Conservation (phyloP, 176 grass and related monocot species). For the Carex pumila region DNA sequence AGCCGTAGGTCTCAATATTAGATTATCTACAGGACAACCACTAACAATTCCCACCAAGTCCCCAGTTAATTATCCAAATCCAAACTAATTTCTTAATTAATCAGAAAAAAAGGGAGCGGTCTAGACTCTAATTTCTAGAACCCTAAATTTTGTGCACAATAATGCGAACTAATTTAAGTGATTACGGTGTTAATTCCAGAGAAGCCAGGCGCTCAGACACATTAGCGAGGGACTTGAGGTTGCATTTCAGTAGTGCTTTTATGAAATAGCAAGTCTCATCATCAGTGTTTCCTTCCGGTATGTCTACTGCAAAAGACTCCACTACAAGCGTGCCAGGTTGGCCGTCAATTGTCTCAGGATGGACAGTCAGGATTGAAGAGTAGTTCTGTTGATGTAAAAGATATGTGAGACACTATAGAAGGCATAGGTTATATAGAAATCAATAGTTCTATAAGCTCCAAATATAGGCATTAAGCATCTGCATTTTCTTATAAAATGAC, state of each 20-base stretch:
- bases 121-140: slow-evolving; percentile 16
- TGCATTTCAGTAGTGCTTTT: slow-evolving; percentile 87
- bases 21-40: slow-evolving; percentile 20
- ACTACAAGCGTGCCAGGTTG: slow-evolving; percentile 71
- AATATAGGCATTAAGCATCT: background rate
- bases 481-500: background rate
- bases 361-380: slow-evolving; percentile 78
- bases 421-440: background rate
- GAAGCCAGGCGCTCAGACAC: slow-evolving; percentile 65
- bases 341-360: slow-evolving; percentile 80
- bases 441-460: background rate
- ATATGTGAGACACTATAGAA: slow-evolving; percentile 21
- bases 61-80: slow-evolving; percentile 7
- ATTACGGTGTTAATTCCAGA: slow-evolving; percentile 25
- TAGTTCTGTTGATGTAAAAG: slow-evolving; percentile 59
- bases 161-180: background rate
- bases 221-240: slow-evolving; percentile 84
- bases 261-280: slow-evolving; percentile 94
- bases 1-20: slow-evolving; percentile 11
- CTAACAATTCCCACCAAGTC: slow-evolving; percentile 4
- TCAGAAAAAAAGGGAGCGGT: background rate
- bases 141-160: slow-evolving; percentile 18
- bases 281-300: slow-evolving; percentile 81
- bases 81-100: slow-evolving; percentile 13
- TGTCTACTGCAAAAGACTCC: slow-evolving; percentile 80